phyloP scores from a whole-genome alignment of 164 flowering plant genomes.

The Macadamia integrifolia region DNA sequence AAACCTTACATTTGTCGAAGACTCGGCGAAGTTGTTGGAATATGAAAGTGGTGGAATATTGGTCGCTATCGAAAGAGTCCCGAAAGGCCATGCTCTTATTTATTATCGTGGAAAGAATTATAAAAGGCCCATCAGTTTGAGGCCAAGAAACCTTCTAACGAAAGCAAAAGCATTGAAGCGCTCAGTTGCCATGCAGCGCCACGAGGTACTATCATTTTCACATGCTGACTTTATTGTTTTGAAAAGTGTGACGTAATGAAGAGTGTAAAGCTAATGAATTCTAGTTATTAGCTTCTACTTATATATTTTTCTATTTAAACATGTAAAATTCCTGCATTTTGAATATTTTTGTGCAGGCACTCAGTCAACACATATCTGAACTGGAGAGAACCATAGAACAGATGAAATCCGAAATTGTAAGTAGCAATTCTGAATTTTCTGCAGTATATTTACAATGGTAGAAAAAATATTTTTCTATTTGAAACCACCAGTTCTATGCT shows the following conservation, averaged over 20 bases:
- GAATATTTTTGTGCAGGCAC: constrained; percentile 57
- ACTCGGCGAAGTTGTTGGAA: constrained; percentile 83
- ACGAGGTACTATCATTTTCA: constrained; percentile 56
- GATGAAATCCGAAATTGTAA: constrained; percentile 63
- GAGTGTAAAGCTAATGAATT: background rate
- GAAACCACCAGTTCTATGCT: background rate
- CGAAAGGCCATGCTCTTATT: constrained; percentile 91
- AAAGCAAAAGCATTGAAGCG: constrained; percentile 96
- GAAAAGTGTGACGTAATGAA: background rate
- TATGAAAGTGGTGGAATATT: constrained; percentile 93
- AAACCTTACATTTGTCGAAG: constrained; percentile 84
- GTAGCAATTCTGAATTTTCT: constrained; percentile 15
- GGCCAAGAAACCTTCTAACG: constrained; percentile 90
- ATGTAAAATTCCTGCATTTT: background rate
- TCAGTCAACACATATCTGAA: constrained; percentile 84
- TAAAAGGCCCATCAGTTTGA: constrained; percentile 67
- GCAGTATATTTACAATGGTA: background rate
- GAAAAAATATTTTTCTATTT: background rate
- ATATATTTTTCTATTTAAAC: background rate
- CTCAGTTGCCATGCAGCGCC: constrained; percentile 91
- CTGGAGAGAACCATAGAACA: constrained; percentile 70
- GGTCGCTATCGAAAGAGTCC: constrained; percentile 81
- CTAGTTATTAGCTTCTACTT: background rate
- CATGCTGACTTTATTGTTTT: background rate
- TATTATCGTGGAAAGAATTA: constrained; percentile 97